Evolutionary conservation across 2,329 filamentous ascomycete species (phyloP).

Genomic region (Aspergillus aculeatus): DNA sequence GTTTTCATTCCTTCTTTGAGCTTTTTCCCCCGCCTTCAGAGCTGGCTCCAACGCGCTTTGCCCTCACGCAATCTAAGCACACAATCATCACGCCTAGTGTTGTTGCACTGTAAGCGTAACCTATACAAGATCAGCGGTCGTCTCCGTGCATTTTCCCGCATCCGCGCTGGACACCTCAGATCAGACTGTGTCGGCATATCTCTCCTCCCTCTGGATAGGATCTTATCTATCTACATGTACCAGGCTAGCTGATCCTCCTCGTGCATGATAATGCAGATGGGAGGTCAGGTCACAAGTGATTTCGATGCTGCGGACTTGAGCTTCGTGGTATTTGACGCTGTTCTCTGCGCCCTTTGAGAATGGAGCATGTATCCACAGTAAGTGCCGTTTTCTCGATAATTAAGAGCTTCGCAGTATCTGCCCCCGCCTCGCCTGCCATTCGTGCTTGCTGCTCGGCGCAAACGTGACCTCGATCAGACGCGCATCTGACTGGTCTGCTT

Average conservation of each 20-base stretch:
- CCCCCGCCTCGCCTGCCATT: background rate
- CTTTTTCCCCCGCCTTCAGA: constrained; percentile 8
- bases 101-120: constrained; percentile 2
- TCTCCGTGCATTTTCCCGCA: background rate
- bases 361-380: constrained; percentile 46
- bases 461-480: background rate
- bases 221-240: constrained; percentile 17
- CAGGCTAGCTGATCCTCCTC: constrained; percentile 19
- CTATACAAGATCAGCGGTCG: constrained; percentile 2
- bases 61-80: constrained; percentile 15
- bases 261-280: constrained; percentile 33
- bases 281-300: constrained; percentile 32
- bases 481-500: background rate
- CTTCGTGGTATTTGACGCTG: constrained; percentile 33
- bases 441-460: background rate
- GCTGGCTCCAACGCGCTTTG: constrained; percentile 8
- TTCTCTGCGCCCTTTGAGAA: constrained; percentile 32
- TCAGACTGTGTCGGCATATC: background rate
- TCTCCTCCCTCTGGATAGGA: background rate
- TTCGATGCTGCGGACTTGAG: constrained; percentile 34
- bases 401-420: background rate
- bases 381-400: constrained; percentile 14
- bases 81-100: constrained; percentile 9
- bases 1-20: constrained; percentile 19
- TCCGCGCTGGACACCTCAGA: background rate